These are phyloP conservation scores for Theileria sp. DNA, from an alignment of 169 alveolate genomes.

Conservation along the genomic window DNA sequence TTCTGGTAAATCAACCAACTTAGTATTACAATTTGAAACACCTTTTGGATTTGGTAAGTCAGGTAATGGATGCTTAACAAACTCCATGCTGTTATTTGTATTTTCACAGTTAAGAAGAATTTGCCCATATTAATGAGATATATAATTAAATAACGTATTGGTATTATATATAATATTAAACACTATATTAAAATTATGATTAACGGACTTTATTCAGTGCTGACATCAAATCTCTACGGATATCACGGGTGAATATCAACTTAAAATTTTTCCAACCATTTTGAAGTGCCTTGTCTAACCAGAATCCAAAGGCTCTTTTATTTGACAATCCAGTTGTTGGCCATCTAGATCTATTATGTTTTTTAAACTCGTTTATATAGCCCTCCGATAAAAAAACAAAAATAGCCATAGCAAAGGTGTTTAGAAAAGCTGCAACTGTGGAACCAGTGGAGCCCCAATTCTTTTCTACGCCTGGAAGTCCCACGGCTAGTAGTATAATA, in stretches of 20 bases:
- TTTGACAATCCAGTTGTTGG: conserved; percentile 14
- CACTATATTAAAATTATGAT: not conserved
- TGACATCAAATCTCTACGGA: not conserved
- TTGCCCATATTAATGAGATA: too few species aligned
- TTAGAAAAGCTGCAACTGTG: too few species aligned
- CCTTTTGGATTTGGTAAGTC: conserved; percentile 36
- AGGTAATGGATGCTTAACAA: conserved; percentile 34
- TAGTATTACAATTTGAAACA: conserved; percentile 43
- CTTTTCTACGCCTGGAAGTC: not conserved
- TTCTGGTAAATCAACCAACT: conserved; percentile 49
- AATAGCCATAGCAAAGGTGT: not conserved
- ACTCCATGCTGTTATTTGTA: not conserved
- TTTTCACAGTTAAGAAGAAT: conserved; percentile 7
- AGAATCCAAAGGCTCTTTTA: conserved; percentile 7
- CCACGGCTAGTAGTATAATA: not conserved
- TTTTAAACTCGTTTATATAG: not conserved
- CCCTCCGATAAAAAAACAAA: not conserved
- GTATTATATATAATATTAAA: too few species aligned
- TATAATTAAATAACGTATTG: too few species aligned
- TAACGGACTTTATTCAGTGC: not conserved
- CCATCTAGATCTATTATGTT: not conserved
- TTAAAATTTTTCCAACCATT: not conserved
- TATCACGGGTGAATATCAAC: not conserved
- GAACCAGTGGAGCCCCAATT: too few species aligned
- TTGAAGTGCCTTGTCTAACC: conserved; percentile 11